These are phyloP conservation scores for Globisporangium viniferum DNA, from an alignment of 352 stramenopile genomes.

Conservation along the genomic window DNA sequence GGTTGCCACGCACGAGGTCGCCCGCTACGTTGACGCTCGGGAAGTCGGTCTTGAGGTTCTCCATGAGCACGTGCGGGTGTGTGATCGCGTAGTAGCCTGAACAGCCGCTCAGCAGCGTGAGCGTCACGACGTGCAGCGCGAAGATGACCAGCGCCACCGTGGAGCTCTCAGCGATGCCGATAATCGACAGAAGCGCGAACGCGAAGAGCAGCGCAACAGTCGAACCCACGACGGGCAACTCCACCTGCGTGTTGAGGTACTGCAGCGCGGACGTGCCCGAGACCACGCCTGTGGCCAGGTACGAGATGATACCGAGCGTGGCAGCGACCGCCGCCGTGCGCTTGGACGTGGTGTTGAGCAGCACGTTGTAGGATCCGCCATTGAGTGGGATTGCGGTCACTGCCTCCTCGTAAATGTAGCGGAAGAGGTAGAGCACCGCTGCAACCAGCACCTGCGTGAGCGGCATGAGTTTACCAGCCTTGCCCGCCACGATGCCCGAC, in stretches of 20 bases:
- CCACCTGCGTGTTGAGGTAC: conserved; percentile 58
- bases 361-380: conserved; percentile 89
- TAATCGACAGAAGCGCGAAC: conserved; percentile 78
- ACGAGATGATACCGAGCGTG: conserved; percentile 89
- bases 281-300: conserved; percentile 86
- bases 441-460: conserved; percentile 80
- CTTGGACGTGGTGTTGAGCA: conserved; percentile 92
- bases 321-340: conserved; percentile 84
- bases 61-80: conserved; percentile 45
- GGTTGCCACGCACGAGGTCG: conserved; percentile 33
- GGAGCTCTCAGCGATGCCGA: conserved; percentile 87
- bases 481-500: conserved; percentile 58
- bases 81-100: conserved; percentile 64
- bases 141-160: conserved; percentile 86
- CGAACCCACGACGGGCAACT: conserved; percentile 36
- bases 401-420: conserved; percentile 89
- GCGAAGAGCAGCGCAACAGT: conserved; percentile 68
- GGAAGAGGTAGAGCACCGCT: conserved; percentile 62
- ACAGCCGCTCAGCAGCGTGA: conserved; percentile 66
- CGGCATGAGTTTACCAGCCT: conserved; percentile 84
- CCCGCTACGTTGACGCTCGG: conserved; percentile 48
- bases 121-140: conserved; percentile 69
- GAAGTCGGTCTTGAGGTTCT: conserved; percentile 70
- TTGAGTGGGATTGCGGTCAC: conserved; percentile 90
- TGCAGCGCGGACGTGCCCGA: conserved; percentile 57